Conservation (phyloP, 768 basidiomycete species). For the Boletus coccyginus region DNA sequence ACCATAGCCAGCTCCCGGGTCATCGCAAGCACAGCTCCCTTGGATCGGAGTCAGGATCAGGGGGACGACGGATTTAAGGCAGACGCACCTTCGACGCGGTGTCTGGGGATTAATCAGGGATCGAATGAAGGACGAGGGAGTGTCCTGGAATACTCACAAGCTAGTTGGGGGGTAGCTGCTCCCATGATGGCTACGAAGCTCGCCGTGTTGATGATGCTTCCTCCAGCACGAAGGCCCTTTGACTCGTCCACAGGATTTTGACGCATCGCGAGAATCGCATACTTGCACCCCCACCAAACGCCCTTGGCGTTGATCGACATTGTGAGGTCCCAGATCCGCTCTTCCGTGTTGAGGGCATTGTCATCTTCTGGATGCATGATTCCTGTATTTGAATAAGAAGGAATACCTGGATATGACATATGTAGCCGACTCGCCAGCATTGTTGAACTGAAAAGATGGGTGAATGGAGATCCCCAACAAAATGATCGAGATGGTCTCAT, state of each 20-base stretch:
- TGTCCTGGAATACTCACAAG: conserved; percentile 52
- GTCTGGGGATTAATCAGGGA: conserved; percentile 45
- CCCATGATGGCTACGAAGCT: conserved; percentile 96
- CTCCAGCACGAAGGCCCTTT: conserved; percentile 77
- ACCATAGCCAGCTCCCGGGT: conserved; percentile 97
- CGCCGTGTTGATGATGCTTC: conserved; percentile 97
- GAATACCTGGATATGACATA: not conserved
- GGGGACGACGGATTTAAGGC: not conserved
- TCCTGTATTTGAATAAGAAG: conserved; percentile 42
- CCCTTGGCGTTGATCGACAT: conserved; percentile 97
- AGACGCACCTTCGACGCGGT: conserved; percentile 83
- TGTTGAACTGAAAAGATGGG: conserved; percentile 70
- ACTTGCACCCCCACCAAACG: conserved; percentile 99
- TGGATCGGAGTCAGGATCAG: conserved; percentile 10
- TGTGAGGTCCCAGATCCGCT: conserved; percentile 92
- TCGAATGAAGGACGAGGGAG: not conserved
- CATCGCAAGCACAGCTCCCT: conserved; percentile 99
- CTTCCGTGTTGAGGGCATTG: conserved; percentile 94
- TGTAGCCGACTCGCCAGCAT: conserved; percentile 57
- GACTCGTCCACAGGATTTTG: conserved; percentile 80
- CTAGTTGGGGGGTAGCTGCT: conserved; percentile 97
- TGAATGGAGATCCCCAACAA: not conserved
- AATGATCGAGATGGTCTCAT: conserved; percentile 18
- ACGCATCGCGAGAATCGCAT: conserved; percentile 96
- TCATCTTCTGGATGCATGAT: conserved; percentile 98